These are phyloP conservation scores for Tylopilus subfusipes DNA, from an alignment of 768 basidiomycete genomes.

Conservation along the genomic window DNA sequence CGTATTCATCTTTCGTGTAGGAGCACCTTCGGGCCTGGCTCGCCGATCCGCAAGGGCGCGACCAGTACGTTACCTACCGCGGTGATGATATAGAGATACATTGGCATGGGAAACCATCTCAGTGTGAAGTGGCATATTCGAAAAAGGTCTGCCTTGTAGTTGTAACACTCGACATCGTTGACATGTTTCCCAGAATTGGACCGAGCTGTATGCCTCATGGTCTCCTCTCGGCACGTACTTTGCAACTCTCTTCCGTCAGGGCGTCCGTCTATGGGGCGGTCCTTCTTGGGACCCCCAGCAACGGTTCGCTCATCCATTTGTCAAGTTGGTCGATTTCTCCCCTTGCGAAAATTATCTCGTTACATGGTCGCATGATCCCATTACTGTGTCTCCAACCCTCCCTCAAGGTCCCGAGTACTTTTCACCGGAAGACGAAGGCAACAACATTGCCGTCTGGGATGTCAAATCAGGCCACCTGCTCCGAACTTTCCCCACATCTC, in stretches of 20 bases:
- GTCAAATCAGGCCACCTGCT: conserved; percentile 89
- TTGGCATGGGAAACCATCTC: conserved; percentile 92
- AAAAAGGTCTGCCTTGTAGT: conserved; percentile 56
- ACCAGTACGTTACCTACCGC: conserved; percentile 93
- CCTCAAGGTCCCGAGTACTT: conserved; percentile 81
- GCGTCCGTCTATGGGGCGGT: conserved; percentile 95
- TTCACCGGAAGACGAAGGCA: conserved; percentile 93
- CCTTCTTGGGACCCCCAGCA: conserved; percentile 83
- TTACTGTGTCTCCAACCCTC: conserved; percentile 77
- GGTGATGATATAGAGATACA: conserved; percentile 86
- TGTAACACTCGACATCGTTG: conserved; percentile 2
- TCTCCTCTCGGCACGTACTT: conserved; percentile 95
- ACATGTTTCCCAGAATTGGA: conserved; percentile 70
- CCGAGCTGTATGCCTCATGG: conserved; percentile 95
- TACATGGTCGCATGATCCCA: conserved; percentile 95
- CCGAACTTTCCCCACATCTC: conserved; percentile 80
- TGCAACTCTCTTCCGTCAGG: conserved; percentile 90
- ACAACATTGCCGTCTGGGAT: conserved; percentile 98
- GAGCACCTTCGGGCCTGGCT: conserved; percentile 97
- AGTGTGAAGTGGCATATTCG: conserved; percentile 70
- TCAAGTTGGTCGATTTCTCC: conserved; percentile 95
- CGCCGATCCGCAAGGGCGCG: conserved; percentile 86
- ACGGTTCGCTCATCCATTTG: conserved; percentile 92
- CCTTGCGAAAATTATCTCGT: conserved; percentile 95
- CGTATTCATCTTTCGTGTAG: conserved; percentile 38